Evolutionary conservation across 257 asterid genomes (phyloP).

Genomic region (Marsdenia floribunda): DNA sequence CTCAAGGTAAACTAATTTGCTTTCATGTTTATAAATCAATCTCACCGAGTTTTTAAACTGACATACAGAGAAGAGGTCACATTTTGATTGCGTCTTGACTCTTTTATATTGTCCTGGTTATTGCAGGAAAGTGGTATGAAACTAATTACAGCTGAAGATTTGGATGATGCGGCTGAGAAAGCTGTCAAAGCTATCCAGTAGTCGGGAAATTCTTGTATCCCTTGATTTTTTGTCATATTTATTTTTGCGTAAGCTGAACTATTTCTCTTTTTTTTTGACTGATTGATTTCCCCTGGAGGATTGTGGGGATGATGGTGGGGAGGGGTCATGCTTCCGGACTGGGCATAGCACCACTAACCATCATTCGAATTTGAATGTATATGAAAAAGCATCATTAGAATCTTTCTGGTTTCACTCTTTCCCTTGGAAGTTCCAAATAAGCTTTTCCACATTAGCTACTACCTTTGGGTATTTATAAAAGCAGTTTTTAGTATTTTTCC

Average conservation of each 20-base stretch:
- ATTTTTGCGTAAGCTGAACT: neutral
- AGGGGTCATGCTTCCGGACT: slow-evolving; percentile 1
- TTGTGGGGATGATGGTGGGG: neutral
- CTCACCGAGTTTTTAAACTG: neutral
- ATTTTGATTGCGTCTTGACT: neutral
- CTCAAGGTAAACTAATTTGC: slow-evolving; percentile 53
- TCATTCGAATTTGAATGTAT: neutral
- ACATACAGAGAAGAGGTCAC: neutral
- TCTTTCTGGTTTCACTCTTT: neutral
- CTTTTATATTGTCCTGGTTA: slow-evolving; percentile 2
- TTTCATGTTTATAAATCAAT: slow-evolving; percentile 5
- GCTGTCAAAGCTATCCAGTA: slow-evolving; percentile 64
- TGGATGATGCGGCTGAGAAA: slow-evolving; percentile 92
- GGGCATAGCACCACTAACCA: neutral
- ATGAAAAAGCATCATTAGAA: neutral
- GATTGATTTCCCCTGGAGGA: neutral
- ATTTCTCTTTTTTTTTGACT: neutral
- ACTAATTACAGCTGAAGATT: slow-evolving; percentile 84
- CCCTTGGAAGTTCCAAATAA: slow-evolving; percentile 9
- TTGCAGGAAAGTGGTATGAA: slow-evolving; percentile 89
- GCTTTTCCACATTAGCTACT: neutral
- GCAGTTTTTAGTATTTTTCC: neutral
- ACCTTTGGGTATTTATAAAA: neutral
- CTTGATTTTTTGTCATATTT: neutral
- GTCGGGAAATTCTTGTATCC: slow-evolving; percentile 16